Conservation (phyloP, 176 grass and related monocot species). For the Avena sativa region DNA sequence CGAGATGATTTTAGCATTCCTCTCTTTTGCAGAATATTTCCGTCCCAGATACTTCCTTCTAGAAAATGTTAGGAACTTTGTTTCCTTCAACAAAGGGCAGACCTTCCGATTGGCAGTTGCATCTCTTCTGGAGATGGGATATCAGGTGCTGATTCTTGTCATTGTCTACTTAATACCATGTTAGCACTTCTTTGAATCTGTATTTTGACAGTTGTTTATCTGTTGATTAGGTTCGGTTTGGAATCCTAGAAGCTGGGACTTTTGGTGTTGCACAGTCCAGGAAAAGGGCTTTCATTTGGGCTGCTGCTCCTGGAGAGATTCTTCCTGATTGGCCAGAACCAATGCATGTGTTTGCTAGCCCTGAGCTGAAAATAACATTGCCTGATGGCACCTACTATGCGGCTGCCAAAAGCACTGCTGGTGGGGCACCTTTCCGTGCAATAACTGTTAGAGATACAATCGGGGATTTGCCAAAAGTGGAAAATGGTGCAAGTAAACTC, state of each 20-base stretch:
- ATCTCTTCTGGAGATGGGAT: slow-evolving; percentile 95
- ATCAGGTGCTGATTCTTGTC: slow-evolving; percentile 73
- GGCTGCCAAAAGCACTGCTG: slow-evolving; percentile 78
- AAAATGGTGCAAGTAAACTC: slow-evolving; percentile 77
- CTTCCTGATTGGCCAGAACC: slow-evolving; percentile 98
- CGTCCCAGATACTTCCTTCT: slow-evolving; percentile 91
- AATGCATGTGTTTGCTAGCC: slow-evolving; percentile 92
- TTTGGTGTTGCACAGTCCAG: slow-evolving; percentile 97
- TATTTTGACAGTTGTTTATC: slow-evolving; percentile 42
- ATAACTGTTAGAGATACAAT: slow-evolving; percentile 95
- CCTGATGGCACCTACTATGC: slow-evolving; percentile 79
- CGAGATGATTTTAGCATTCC: slow-evolving; percentile 98
- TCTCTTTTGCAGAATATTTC: slow-evolving; percentile 97
- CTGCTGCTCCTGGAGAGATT: slow-evolving; percentile 83
- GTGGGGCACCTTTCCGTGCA: slow-evolving; percentile 83
- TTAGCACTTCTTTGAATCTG: slow-evolving; percentile 30
- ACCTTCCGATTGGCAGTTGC: slow-evolving; percentile 92
- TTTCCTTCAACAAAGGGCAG: slow-evolving; percentile 99
- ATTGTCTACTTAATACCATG: slow-evolving; percentile 20
- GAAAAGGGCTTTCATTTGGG: slow-evolving; percentile 98
- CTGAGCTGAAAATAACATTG: slow-evolving; percentile 81
- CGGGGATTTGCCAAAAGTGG: slow-evolving; percentile 76
- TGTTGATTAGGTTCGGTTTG: slow-evolving; percentile 82
- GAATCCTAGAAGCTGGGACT: slow-evolving; percentile 92
- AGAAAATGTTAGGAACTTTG: slow-evolving; percentile 98